Percentiles rank a stretch among this genome's conserved stretches.
Conservation (phyloP, 2,329 filamentous ascomycete genomes). For the Phoma herbarum region DNA sequence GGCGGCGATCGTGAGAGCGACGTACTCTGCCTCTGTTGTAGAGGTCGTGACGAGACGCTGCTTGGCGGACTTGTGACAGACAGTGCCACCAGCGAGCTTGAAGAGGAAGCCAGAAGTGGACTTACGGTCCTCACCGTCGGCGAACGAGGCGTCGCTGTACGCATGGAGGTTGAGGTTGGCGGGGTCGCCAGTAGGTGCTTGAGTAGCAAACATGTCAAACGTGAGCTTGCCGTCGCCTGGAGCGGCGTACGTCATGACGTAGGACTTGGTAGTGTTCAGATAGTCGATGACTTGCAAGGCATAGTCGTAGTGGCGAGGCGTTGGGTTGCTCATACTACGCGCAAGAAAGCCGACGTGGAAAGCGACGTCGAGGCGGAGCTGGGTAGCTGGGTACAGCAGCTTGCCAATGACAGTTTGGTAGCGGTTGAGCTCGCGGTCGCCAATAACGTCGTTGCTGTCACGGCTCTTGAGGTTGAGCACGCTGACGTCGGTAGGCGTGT, state of each 20-base stretch:
- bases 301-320: background rate
- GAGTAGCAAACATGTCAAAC: no score
- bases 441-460: background rate
- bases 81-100: background rate
- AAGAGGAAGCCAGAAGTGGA: background rate
- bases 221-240: no score
- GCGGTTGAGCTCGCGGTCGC: no score
- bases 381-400: background rate
- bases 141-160: background rate
- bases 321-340: background rate
- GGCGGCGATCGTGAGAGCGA: background rate
- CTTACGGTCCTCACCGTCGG: background rate
- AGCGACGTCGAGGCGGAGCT: background rate
- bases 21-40: background rate
- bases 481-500: background rate
- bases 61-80: background rate
- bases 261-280: background rate
- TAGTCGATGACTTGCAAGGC: background rate
- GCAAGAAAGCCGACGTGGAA: background rate
- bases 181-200: no score
- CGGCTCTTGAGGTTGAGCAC: background rate
- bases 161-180: background rate
- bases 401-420: background rate
- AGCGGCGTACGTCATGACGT: no score
- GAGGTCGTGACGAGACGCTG: background rate